Base-by-base conservation (phyloP, 331 rosid genomes). In the Arachis monticola region DNA sequence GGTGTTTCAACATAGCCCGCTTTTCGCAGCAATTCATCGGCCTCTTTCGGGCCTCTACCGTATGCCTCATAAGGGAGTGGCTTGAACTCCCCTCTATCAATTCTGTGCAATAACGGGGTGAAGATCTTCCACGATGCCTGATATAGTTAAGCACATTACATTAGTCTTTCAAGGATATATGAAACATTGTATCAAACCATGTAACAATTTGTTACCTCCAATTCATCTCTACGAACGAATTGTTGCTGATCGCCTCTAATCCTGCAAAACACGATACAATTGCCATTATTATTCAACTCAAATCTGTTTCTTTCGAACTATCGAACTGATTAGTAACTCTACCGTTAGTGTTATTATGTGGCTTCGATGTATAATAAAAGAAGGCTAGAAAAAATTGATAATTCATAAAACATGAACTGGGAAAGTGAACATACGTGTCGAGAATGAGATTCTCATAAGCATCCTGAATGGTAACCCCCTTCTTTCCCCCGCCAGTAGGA, bases 71-170 rank as follows among this genome's bases (percentile, higher is more conserved):
- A 95, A 51, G 96, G 91, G 69, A 84, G 70, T 11, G 99, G 70
- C 70, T 87, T 88, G 72, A 92, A 6, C 60, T 88, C 88, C 5
- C 97, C 97, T 0, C 70, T 64, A 62, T 94, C 97, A 53, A 94
- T 94, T 48, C 84, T 80, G 86, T 94, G 97, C 92, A 94, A 77
- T 79, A 94, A 87, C 10, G 99, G 97, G 7, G 99, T 94, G 87
- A 94, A 94, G 70, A 94, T 94, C 84, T 94, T 87, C 97, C 99
- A 94, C 0, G 99, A 96, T 3, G 99, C 96, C 98, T 93, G 89
- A 50, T 82, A 38, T 38, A 38, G 41, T 38, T 38, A 38, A 38
- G 41, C 41, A 38, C 4, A 38, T 38, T 38, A 52, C 66, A 70
- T 61, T 82, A 46, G 53, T 8, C 31, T 60, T 64, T 27, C 32